Base-by-base conservation (phyloP, 257 asterid species). In the Linaria vulgaris region DNA sequence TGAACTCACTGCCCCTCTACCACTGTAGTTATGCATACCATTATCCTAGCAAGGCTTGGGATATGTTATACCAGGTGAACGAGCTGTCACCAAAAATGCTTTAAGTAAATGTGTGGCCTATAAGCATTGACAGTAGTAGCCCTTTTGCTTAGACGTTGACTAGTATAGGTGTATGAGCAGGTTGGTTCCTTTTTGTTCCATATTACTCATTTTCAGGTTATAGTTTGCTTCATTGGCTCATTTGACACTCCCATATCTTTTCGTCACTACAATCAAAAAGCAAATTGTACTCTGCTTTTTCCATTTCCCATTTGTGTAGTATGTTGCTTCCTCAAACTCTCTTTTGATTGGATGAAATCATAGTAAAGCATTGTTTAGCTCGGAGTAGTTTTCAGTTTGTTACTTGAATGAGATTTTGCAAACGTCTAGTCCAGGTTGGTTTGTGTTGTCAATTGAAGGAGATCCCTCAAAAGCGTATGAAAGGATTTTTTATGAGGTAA, bases 331-430 rank as follows among this genome's bases (percentile, higher is more conserved):
- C 56, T 50, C 21, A 4, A 12, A 4, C 9, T 34, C 8, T 50
- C 49, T 50, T 20, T 50, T 50, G n/a, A 15, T 4, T 21, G n/a
- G 6, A 50, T 50, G 56, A 21, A 21, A 50, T 20, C 1, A 20
- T 20, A 27, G 6, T 3, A 30, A 19, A 50, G 56, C 4, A 19
- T 2, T 50, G 25, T 50, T 48, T 50, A 19, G 13, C 30, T 17
- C 11, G 30, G 24, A 50, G 57, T 44, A 59, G 64, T 48, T 47
- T 50, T 20, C 59, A 12, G 12, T 43, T 46, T 22, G 17, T 31
- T 16, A 23, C 27, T 61, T 47, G 51, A 19, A 34, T 16, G 20
- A 41, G 59, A 31, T 47, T 13, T 43, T 22, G 10, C 21, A 25
- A 24, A 20, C n/a, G 38, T 49, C 48, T 9, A 21, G 50, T 61